A percentile compares a stretch with the other conserved stretches of the same genome.
Evolutionary conservation across 2,329 filamentous ascomycete genomes (phyloP).

Genomic region (Colletotrichum caudatum): DNA sequence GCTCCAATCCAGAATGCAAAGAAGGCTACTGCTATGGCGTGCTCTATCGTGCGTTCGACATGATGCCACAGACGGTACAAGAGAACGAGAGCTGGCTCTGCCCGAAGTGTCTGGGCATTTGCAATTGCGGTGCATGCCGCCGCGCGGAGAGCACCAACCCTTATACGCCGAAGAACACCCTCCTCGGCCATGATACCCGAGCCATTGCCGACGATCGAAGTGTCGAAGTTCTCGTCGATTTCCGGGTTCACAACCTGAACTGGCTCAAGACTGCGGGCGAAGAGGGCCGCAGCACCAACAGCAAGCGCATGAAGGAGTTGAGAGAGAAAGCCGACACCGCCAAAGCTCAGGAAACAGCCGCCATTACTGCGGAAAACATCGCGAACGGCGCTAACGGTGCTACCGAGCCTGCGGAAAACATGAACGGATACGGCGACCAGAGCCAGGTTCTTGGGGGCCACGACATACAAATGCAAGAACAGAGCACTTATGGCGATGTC

Average conservation of each 20-base stretch:
- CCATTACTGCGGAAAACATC: slow-evolving; percentile 43
- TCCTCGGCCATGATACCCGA: slow-evolving; percentile 91
- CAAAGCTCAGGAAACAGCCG: slow-evolving; percentile 62
- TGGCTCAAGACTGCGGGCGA: slow-evolving; percentile 78
- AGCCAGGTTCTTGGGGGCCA: slow-evolving; percentile 50
- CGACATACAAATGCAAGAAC: slow-evolving; percentile 32
- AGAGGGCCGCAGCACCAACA: slow-evolving; percentile 68
- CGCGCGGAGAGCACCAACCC: slow-evolving; percentile 74
- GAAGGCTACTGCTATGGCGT: slow-evolving; percentile 93
- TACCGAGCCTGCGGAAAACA: background rate
- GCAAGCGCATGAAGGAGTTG: slow-evolving; percentile 68
- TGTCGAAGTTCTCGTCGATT: slow-evolving; percentile 90
- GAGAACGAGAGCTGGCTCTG: slow-evolving; percentile 88
- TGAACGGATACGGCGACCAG: slow-evolving; percentile 50
- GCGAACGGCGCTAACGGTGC: slow-evolving; percentile 41
- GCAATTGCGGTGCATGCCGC: slow-evolving; percentile 86
- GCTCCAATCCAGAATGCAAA: slow-evolving; percentile 76
- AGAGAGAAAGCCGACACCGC: slow-evolving; percentile 67
- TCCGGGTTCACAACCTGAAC: slow-evolving; percentile 85
- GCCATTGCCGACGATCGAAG: slow-evolving; percentile 92
- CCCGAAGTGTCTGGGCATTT: slow-evolving; percentile 86
- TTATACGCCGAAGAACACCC: slow-evolving; percentile 87
- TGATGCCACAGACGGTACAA: slow-evolving; percentile 86
- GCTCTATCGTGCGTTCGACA: slow-evolving; percentile 90
- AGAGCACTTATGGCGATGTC: slow-evolving; percentile 30